Evolutionary conservation across 495 filamentous ascomycete genomes (phyloP).

Genomic region (Choiromyces venosus): DNA sequence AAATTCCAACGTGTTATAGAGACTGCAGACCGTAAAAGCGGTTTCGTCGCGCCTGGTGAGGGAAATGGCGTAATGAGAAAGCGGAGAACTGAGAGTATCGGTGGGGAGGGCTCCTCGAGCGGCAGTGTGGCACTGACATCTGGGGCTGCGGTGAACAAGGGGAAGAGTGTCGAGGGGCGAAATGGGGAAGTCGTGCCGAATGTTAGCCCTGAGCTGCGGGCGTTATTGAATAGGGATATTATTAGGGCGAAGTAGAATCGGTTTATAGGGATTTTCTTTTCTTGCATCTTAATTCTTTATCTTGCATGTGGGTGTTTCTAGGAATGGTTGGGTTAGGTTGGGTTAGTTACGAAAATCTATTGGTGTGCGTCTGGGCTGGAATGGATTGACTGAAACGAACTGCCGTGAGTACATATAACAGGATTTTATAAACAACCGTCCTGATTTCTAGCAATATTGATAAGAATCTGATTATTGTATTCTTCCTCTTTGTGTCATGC

Average conservation of each 20-base stretch:
- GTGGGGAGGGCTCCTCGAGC: slow-evolving; percentile 14
- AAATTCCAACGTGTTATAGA: slow-evolving; percentile 83
- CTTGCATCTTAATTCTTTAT: background rate
- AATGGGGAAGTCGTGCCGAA: slow-evolving; percentile 9
- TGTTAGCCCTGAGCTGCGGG: slow-evolving; percentile 74
- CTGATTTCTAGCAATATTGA: background rate
- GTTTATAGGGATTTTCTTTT: background rate
- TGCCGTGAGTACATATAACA: background rate
- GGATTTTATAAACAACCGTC: background rate
- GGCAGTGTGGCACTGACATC: slow-evolving; percentile 18
- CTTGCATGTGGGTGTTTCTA: background rate
- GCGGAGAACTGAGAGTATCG: slow-evolving; percentile 18
- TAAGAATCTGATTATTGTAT: background rate
- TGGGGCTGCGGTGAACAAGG: slow-evolving; percentile 39
- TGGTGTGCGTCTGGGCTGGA: background rate
- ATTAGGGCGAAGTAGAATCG: slow-evolving; percentile 24
- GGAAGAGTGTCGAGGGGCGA: slow-evolving; percentile 36
- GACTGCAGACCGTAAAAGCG: slow-evolving; percentile 77
- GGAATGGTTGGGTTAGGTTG: background rate
- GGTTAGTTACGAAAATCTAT: background rate
- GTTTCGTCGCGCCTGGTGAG: slow-evolving; percentile 9
- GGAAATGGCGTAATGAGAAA: slow-evolving; percentile 16
- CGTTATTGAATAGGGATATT: slow-evolving; percentile 67
- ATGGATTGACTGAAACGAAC: background rate
- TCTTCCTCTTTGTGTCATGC: background rate